Evolutionary conservation across 345 rosid species (phyloP).

Genomic region (rapeseed (Brassica napus)): Da-Ae NC_063447.1:33425501-33426000

Average conservation of each 20-base stretch:
- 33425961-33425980: slow-evolving; percentile 61
- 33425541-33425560: neutral
- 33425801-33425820: neutral
- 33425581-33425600: no score
- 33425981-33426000: slow-evolving; percentile 74
- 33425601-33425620: neutral
- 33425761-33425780: slow-evolving; percentile 6
- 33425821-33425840: neutral
- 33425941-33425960: slow-evolving; percentile 60
- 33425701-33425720: neutral
- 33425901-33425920: slow-evolving; percentile 79
- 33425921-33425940: slow-evolving; percentile 55
- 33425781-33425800: neutral
- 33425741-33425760: neutral
- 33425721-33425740: neutral
- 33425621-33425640: slow-evolving; percentile 7
- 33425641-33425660: neutral
- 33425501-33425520: neutral
- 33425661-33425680: neutral
- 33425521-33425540: neutral
- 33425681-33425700: slow-evolving; percentile 5
- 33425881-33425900: slow-evolving; percentile 48
- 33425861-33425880: slow-evolving; percentile 47
- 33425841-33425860: neutral
- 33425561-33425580: neutral